Percentiles rank a stretch among this genome's conserved stretches.
Evolutionary conservation across 176 grass and related monocot genomes (phyloP).

Genomic region (Aegilops umbellulata): DNA sequence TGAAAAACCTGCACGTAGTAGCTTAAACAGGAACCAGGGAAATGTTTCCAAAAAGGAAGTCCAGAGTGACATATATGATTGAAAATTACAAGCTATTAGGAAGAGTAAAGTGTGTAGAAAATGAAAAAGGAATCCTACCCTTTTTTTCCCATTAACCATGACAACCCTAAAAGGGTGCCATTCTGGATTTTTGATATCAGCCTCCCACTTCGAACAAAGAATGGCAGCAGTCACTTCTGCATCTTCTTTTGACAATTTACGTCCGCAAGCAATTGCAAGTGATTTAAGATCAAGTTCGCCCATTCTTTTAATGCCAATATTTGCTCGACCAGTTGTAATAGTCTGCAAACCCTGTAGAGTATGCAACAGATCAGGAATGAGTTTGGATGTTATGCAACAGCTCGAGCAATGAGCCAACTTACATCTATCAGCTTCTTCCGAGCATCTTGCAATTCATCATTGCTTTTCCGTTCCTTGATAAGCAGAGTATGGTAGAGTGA

Average conservation of each 20-base stretch:
- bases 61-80: background rate
- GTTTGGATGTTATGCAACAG: background rate
- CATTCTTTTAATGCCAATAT: conserved; percentile 54
- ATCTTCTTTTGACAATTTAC: conserved; percentile 36
- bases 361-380: background rate
- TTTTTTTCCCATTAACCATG: conserved; percentile 20
- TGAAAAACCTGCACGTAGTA: background rate
- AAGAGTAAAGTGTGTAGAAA: background rate
- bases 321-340: conserved; percentile 13
- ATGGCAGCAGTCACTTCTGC: conserved; percentile 25
- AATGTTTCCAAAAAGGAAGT: background rate
- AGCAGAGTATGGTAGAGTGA: conserved; percentile 48
- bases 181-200: conserved; percentile 37
- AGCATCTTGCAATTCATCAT: conserved; percentile 62
- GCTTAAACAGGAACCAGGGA: background rate
- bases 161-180: conserved; percentile 67
- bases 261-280: conserved; percentile 36
- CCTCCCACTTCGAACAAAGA: conserved; percentile 54
- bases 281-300: conserved; percentile 53
- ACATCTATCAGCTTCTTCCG: conserved; percentile 44
- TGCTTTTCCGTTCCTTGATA: conserved; percentile 50
- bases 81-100: background rate
- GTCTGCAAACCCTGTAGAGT: background rate
- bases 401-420: background rate
- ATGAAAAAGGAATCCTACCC: conserved; percentile 19